These are phyloP conservation scores for Cercospora sp. DNA, from an alignment of 2,329 filamentous ascomycete genomes.

Conservation along the genomic window DNA sequence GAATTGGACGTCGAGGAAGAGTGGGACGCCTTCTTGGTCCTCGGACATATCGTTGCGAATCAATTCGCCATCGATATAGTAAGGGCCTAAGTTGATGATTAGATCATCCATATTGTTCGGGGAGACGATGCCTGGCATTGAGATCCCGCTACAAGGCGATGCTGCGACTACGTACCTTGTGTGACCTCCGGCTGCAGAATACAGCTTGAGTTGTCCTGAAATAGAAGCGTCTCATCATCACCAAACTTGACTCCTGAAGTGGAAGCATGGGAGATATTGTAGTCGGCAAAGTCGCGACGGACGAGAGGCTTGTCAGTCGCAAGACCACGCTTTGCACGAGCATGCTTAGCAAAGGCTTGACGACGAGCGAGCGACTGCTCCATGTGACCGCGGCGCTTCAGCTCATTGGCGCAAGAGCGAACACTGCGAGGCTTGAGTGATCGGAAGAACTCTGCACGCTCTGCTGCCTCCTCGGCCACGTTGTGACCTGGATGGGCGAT, in stretches of 20 bases:
- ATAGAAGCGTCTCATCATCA: slow-evolving; percentile 26
- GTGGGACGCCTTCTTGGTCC: slow-evolving; percentile 43
- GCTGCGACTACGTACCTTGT: slow-evolving; percentile 13
- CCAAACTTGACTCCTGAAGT: slow-evolving; percentile 25
- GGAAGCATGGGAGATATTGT: slow-evolving; percentile 31
- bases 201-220: slow-evolving; percentile 32
- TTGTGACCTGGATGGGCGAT: slow-evolving; percentile 32
- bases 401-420: slow-evolving; percentile 26
- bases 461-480: slow-evolving; percentile 27
- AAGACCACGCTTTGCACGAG: slow-evolving; percentile 27
- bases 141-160: neutral
- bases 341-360: slow-evolving; percentile 26
- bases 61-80: slow-evolving; percentile 32
- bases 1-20: slow-evolving; percentile 49
- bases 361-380: slow-evolving; percentile 28
- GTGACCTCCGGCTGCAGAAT: slow-evolving; percentile 36
- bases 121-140: neutral
- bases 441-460: slow-evolving; percentile 26
- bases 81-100: slow-evolving; percentile 17
- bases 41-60: slow-evolving; percentile 47
- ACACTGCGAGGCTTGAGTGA: slow-evolving; percentile 27
- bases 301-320: slow-evolving; percentile 21
- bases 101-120: neutral
- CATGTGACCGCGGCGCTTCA: slow-evolving; percentile 26
- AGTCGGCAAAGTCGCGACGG: slow-evolving; percentile 29